Conservation (phyloP, 768 basidiomycete genomes). For the Coprinopsis marcescibilis region DNA sequence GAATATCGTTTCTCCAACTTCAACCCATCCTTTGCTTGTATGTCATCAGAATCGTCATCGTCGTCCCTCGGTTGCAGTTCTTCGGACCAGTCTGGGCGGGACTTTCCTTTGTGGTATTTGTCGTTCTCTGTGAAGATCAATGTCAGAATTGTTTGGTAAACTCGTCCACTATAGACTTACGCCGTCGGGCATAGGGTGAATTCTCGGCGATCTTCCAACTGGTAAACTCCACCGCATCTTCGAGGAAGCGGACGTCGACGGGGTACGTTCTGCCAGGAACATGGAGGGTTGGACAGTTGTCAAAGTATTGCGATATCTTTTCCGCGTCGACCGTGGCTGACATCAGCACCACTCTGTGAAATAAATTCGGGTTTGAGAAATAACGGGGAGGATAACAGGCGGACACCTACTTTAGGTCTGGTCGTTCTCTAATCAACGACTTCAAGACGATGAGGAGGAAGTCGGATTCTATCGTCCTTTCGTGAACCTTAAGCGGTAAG, state of each 20-base stretch:
- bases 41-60: slow-evolving; percentile 59
- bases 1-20: slow-evolving; percentile 82
- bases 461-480: slow-evolving; percentile 95
- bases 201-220: slow-evolving; percentile 73
- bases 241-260: slow-evolving; percentile 78
- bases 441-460: slow-evolving; percentile 93
- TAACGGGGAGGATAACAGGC: not conserved
- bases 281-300: slow-evolving; percentile 74
- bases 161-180: slow-evolving; percentile 33
- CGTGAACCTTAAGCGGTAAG: slow-evolving; percentile 64
- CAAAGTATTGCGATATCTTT: slow-evolving; percentile 85
- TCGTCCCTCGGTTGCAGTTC: slow-evolving; percentile 48
- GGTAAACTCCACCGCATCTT: slow-evolving; percentile 84
- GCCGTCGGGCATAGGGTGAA: slow-evolving; percentile 73
- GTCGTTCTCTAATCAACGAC: slow-evolving; percentile 66
- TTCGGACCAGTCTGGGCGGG: slow-evolving; percentile 74
- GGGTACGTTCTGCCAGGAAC: slow-evolving; percentile 96
- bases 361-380: slow-evolving; percentile 1
- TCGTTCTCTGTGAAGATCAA: slow-evolving; percentile 41
- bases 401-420: slow-evolving; percentile 76
- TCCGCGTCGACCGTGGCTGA: slow-evolving; percentile 92
- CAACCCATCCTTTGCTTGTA: slow-evolving; percentile 29
- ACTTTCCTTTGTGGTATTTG: slow-evolving; percentile 59
- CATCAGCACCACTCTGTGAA: slow-evolving; percentile 82
- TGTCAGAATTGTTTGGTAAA: slow-evolving; percentile 1